These are phyloP conservation scores for Neurospora discreta DNA, from an alignment of 495 filamentous ascomycete genomes.

Conservation along the genomic window DNA sequence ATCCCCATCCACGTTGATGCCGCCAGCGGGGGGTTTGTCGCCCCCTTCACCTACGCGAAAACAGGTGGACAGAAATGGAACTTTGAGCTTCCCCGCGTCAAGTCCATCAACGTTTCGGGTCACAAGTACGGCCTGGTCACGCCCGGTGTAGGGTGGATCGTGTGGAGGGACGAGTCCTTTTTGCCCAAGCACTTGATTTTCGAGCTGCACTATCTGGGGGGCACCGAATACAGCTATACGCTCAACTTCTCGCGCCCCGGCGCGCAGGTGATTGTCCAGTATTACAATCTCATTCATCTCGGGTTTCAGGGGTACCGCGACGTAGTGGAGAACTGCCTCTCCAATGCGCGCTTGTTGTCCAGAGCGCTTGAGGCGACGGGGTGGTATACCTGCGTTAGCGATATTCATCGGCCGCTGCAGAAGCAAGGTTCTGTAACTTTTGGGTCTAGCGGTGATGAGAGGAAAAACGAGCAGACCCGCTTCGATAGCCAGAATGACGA, in stretches of 20 bases:
- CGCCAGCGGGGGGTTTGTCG: conserved; percentile 62
- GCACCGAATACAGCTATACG: conserved; percentile 61
- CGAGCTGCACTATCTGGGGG: conserved; percentile 64
- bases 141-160: conserved; percentile 62
- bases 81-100: conserved; percentile 59
- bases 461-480: conserved; percentile 16
- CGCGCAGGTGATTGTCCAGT: conserved; percentile 62
- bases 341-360: conserved; percentile 56
- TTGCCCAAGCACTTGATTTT: conserved; percentile 65
- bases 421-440: conserved; percentile 6
- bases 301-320: conserved; percentile 53
- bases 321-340: conserved; percentile 62
- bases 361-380: conserved; percentile 57
- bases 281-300: conserved; percentile 67
- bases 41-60: conserved; percentile 55
- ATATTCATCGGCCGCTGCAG: conserved; percentile 47
- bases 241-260: conserved; percentile 69
- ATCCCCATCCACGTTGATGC: conserved; percentile 72
- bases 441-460: not conserved
- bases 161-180: conserved; percentile 58
- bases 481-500: not conserved
- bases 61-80: conserved; percentile 54
- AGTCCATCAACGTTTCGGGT: conserved; percentile 64
- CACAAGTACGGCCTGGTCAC: conserved; percentile 71
- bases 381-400: conserved; percentile 60